A percentile compares a stretch with the other conserved stretches of the same genome.
Evolutionary conservation across 306 rosid genomes (phyloP).

Genomic region (Amphicarpaea edgeworthii): DNA sequence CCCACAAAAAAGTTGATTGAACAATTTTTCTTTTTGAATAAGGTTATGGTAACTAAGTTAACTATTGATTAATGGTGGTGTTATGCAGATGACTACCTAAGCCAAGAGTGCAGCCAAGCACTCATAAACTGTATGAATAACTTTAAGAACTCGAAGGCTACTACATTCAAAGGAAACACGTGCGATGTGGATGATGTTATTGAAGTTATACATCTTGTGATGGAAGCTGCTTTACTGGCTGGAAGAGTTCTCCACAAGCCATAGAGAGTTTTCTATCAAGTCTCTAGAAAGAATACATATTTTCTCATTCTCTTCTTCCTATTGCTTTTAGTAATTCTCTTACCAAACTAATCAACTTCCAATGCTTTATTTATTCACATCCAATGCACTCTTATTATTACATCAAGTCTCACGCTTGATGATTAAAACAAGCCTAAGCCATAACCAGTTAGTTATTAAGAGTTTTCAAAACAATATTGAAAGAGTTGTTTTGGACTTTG

Average conservation of each 20-base stretch:
- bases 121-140: constrained; percentile 76
- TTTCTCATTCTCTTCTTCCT: constrained; percentile 21
- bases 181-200: constrained; percentile 71
- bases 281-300: background rate
- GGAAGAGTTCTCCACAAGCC: constrained; percentile 89
- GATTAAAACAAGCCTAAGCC: no score
- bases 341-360: constrained; percentile 31
- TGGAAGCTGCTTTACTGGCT: constrained; percentile 94
- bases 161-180: constrained; percentile 74
- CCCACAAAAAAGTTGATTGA: background rate
- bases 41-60: background rate
- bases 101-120: constrained; percentile 85
- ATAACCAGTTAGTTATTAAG: background rate
- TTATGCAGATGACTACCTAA: constrained; percentile 85
- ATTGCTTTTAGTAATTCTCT: constrained; percentile 36
- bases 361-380: constrained; percentile 30
- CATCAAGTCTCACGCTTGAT: background rate
- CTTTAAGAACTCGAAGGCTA: constrained; percentile 54
- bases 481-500: background rate
- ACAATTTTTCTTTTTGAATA: background rate
- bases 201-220: constrained; percentile 68
- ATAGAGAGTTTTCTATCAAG: constrained; percentile 37
- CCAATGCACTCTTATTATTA: background rate
- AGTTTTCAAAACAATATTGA: background rate
- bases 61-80: constrained; percentile 22